These are phyloP conservation scores for Colletotrichum trifolii DNA, from an alignment of 2,329 filamentous ascomycete species.

Conservation along the genomic window DNA sequence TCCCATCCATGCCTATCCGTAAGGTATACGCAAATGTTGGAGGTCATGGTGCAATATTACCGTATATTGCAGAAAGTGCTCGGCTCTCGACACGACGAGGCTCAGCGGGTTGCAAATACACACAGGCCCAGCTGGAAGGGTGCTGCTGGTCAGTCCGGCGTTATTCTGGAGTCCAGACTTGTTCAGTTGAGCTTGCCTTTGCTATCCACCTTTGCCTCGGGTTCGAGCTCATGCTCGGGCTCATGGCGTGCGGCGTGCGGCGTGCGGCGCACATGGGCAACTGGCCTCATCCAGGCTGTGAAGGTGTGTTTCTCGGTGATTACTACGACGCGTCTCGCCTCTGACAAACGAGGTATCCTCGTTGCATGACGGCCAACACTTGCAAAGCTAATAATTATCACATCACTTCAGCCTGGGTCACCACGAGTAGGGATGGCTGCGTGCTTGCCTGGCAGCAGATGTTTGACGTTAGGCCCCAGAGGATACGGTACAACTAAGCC, in stretches of 20 bases:
- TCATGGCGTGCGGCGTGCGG: too few relatives aligned
- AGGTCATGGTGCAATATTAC: neutral
- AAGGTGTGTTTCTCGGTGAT: too few relatives aligned
- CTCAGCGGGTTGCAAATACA: neutral
- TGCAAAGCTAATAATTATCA: conserved; percentile 23
- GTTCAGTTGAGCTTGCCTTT: too few relatives aligned
- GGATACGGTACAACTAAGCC: neutral
- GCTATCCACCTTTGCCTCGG: too few relatives aligned
- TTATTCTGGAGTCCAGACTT: conserved; percentile 12
- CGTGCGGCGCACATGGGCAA: too few relatives aligned
- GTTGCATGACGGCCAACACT: conserved; percentile 16
- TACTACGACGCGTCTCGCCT: too few relatives aligned
- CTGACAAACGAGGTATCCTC: neutral
- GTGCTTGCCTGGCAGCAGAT: neutral
- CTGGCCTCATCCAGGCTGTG: too few relatives aligned
- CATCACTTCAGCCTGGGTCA: neutral
- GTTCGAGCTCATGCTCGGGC: too few relatives aligned
- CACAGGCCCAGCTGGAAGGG: conserved; percentile 8
- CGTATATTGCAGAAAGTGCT: too few relatives aligned
- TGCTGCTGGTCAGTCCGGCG: conserved; percentile 12
- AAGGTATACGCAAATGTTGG: neutral
- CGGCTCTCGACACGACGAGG: neutral
- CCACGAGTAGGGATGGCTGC: neutral
- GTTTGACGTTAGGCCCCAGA: neutral
- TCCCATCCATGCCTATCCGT: neutral